Conservation (phyloP, 2,329 filamentous ascomycete genomes). For the Calonectria multiphialidica region DNA sequence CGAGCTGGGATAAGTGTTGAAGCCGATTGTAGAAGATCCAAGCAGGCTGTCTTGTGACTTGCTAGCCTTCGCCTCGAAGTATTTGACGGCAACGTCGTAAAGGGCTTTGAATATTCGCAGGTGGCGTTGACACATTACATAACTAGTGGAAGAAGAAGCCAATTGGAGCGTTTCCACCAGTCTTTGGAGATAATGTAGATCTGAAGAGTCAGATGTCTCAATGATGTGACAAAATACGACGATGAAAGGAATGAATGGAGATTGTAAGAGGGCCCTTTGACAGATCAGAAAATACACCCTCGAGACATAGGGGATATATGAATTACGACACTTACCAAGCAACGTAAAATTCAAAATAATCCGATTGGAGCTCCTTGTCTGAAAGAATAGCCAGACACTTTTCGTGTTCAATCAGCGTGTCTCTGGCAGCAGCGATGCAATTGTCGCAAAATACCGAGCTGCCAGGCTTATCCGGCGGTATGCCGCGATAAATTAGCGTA, state of each 20-base stretch:
- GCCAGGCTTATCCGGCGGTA: conserved; percentile 25
- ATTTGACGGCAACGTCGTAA: conserved; percentile 38
- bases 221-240: conserved; percentile 43
- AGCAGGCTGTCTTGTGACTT: background rate
- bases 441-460: conserved; percentile 35
- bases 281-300: background rate
- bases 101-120: conserved; percentile 37
- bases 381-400: conserved; percentile 16
- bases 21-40: background rate
- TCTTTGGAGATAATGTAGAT: conserved; percentile 48
- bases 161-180: conserved; percentile 31
- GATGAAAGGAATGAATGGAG: conserved; percentile 43
- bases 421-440: conserved; percentile 37
- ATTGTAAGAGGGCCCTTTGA: conserved; percentile 30
- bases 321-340: conserved; percentile 8
- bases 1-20: background rate
- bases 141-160: background rate
- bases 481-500: conserved; percentile 42
- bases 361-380: background rate
- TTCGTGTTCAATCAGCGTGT: conserved; percentile 29
- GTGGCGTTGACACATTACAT: conserved; percentile 28
- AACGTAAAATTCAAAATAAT: conserved; percentile 19
- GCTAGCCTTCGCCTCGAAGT: conserved; percentile 33
- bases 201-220: conserved; percentile 54
- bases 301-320: too few species aligned